These are phyloP conservation scores for Candida namnaoensis DNA, from an alignment of 805 yeast genomes.

Conservation along the genomic window DNA sequence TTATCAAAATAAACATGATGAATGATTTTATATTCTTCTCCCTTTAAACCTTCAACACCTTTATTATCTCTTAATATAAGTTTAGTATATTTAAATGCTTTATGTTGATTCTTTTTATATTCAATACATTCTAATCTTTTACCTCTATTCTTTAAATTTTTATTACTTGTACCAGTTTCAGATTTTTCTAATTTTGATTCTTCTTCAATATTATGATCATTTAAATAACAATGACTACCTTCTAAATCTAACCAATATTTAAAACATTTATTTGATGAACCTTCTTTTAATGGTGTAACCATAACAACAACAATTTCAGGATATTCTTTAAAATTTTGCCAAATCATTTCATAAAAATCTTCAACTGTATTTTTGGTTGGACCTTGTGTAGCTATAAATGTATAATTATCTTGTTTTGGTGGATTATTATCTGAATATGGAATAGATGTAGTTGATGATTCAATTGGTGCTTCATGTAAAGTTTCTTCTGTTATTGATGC, in stretches of 20 bases:
- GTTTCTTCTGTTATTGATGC: too few species aligned
- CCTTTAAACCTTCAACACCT: conserved; percentile 19
- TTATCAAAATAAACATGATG: conserved; percentile 66
- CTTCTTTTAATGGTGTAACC: conserved; percentile 72
- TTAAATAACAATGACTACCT: conserved; percentile 10
- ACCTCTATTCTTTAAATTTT: not conserved
- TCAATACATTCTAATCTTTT: conserved; percentile 15
- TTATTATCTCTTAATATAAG: conserved; percentile 13
- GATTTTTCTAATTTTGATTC: not conserved
- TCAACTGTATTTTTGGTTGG: conserved; percentile 67
- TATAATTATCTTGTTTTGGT: conserved; percentile 1
- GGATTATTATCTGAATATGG: not conserved
- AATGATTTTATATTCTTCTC: conserved; percentile 27
- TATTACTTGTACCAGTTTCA: not conserved
- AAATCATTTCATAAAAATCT: conserved; percentile 87
- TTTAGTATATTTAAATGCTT: conserved; percentile 13
- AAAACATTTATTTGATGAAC: conserved; percentile 64
- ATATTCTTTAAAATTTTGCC: conserved; percentile 46
- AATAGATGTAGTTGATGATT: not conserved
- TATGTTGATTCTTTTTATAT: conserved; percentile 9
- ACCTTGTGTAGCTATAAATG: conserved; percentile 71
- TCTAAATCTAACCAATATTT: conserved; percentile 67
- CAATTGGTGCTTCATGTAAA: too few species aligned
- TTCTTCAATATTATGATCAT: conserved; percentile 1
- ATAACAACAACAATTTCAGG: conserved; percentile 56